phyloP scores from a whole-genome alignment of 2,329 filamentous ascomycete species.

The Curvularia lunata region DNA sequence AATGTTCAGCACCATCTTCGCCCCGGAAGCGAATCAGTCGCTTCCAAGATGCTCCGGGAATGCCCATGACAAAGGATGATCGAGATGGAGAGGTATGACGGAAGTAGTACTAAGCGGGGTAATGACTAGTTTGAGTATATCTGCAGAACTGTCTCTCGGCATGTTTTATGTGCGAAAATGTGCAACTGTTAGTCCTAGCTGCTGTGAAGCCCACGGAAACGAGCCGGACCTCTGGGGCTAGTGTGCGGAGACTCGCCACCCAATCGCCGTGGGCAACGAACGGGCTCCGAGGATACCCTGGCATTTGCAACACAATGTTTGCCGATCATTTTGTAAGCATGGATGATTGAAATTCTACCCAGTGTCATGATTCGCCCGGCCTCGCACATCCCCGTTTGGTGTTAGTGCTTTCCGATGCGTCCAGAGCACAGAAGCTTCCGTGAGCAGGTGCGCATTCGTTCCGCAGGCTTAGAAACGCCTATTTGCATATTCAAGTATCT shows the following conservation, averaged over 20 bases:
- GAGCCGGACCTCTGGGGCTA: neutral
- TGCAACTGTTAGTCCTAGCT: neutral
- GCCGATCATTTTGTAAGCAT: neutral
- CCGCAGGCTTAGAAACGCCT: neutral
- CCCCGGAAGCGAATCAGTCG: constrained; percentile 1
- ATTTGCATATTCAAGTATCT: neutral
- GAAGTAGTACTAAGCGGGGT: neutral
- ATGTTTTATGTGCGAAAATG: neutral
- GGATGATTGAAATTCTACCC: neutral
- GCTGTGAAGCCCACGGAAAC: constrained; percentile 1
- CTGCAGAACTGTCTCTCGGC: neutral
- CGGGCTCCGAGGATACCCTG: neutral
- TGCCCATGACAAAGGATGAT: neutral
- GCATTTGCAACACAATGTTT: neutral
- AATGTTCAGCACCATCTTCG: neutral
- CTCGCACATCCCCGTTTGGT: neutral
- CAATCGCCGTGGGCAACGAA: neutral
- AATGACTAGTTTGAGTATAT: neutral
- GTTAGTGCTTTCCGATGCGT: neutral
- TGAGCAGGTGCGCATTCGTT: neutral
- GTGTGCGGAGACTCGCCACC: neutral
- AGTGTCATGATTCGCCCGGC: neutral
- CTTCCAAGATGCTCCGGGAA: constrained; percentile 1
- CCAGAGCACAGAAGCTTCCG: neutral
- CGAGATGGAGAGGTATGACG: neutral